These are phyloP conservation scores for Globisporangium heterothallicum DNA, from an alignment of 352 stramenopile species.

Conservation along the genomic window DNA sequence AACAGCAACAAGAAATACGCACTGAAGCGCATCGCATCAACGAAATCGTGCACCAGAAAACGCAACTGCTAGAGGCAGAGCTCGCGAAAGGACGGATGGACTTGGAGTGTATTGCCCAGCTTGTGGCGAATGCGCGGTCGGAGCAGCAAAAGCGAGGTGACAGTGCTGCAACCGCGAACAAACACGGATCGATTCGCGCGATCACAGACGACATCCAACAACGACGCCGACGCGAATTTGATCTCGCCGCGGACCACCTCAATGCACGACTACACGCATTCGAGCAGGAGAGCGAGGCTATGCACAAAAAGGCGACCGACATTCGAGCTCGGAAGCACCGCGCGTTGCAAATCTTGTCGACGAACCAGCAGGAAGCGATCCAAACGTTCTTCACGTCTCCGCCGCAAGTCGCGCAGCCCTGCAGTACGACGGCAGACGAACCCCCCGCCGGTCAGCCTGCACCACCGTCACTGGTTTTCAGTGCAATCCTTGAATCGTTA, in stretches of 20 bases:
- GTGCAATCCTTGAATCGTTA: conserved; percentile 28
- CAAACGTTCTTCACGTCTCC: conserved; percentile 34
- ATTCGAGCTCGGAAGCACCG: conserved; percentile 35
- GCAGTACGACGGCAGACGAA: no score
- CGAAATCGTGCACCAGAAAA: conserved; percentile 40
- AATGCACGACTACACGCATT: conserved; percentile 33
- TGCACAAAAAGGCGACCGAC: conserved; percentile 26
- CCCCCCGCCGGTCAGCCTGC: not conserved
- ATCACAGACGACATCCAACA: conserved; percentile 32
- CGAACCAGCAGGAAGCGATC: conserved; percentile 49
- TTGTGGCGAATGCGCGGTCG: conserved; percentile 19
- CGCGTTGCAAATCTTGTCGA: conserved; percentile 50
- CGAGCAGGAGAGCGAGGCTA: conserved; percentile 28
- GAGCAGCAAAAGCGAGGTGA: conserved; percentile 4
- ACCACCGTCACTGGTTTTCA: conserved; percentile 26
- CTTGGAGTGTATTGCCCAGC: conserved; percentile 37
- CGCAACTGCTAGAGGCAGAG: conserved; percentile 40
- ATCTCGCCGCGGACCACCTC: conserved; percentile 22
- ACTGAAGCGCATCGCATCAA: conserved; percentile 33
- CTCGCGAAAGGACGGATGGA: conserved; percentile 38
- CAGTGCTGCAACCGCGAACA: not conserved
- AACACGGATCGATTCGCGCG: conserved; percentile 12
- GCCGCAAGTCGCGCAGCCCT: no score
- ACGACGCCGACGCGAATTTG: conserved; percentile 28
- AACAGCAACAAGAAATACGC: conserved; percentile 27